phyloP scores from a whole-genome alignment of 345 rosid species.

The Barbarea vulgaris region DNA sequence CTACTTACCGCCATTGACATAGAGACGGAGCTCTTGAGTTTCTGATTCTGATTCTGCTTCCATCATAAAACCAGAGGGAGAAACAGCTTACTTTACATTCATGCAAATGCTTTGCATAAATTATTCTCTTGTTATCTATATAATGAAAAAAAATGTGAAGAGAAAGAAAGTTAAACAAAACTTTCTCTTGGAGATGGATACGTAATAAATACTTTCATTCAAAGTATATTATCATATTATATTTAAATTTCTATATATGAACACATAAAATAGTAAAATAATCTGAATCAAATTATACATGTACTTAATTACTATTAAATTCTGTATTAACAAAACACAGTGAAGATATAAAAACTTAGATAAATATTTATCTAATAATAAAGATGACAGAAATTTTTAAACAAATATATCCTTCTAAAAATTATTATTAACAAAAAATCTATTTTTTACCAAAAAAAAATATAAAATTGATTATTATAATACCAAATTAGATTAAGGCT shows the following conservation, averaged over 20 bases:
- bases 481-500: background rate
- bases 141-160: background rate
- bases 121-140: background rate
- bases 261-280: background rate
- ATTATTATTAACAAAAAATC: too few relatives aligned
- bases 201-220: too few relatives aligned
- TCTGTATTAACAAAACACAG: background rate
- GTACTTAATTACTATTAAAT: background rate
- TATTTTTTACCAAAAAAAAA: too few relatives aligned
- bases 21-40: conserved; percentile 37
- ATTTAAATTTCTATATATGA: background rate
- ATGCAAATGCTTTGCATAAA: background rate
- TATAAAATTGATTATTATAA: too few relatives aligned
- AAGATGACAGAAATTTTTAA: too few relatives aligned
- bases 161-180: background rate
- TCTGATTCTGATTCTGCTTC: conserved; percentile 32
- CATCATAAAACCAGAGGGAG: conserved; percentile 18
- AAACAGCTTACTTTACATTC: background rate
- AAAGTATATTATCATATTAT: background rate
- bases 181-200: too few relatives aligned
- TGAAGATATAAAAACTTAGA: background rate
- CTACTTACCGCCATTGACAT: conserved; percentile 30
- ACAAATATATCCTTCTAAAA: too few relatives aligned
- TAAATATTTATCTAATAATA: background rate
- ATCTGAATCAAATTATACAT: background rate